Conservation (phyloP, 139 green algal species). For the Nannochloris sp. region DNA sequence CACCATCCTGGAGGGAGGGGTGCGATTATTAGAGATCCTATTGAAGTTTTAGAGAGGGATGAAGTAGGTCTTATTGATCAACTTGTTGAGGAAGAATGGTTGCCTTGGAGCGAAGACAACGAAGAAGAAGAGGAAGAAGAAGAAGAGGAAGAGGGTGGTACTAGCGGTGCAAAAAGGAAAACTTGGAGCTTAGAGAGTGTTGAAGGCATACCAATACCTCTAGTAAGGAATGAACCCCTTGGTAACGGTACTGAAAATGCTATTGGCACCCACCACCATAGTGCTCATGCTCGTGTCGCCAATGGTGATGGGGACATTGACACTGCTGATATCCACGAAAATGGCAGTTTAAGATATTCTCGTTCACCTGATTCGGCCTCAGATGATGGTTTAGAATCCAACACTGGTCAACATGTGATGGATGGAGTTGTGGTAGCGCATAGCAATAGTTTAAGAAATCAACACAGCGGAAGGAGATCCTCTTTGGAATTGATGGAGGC, state of each 20-base stretch:
- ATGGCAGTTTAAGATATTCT: too few species aligned
- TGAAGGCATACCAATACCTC: too few species aligned
- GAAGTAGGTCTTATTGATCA: conserved; percentile 10
- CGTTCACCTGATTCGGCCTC: neutral
- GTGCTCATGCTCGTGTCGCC: too few species aligned
- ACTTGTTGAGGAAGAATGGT: neutral
- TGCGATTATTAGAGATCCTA: neutral
- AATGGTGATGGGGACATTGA: too few species aligned
- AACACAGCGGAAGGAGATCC: neutral
- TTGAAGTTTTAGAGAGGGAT: neutral
- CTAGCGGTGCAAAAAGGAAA: too few species aligned
- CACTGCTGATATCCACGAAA: too few species aligned
- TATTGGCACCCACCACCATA: too few species aligned
- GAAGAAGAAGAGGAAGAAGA: neutral
- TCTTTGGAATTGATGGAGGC: neutral
- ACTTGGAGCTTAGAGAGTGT: too few species aligned
- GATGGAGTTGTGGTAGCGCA: neutral
- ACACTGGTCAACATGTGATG: neutral
- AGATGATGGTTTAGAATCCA: neutral
- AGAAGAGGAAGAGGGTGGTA: neutral
- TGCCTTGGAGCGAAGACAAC: neutral
- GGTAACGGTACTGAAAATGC: too few species aligned
- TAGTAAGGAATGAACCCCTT: too few species aligned
- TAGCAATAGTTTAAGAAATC: neutral
- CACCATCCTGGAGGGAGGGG: neutral